Base-by-base conservation (phyloP, 495 filamentous ascomycete species). In the Penicillium psychrofluorescens region DNA sequence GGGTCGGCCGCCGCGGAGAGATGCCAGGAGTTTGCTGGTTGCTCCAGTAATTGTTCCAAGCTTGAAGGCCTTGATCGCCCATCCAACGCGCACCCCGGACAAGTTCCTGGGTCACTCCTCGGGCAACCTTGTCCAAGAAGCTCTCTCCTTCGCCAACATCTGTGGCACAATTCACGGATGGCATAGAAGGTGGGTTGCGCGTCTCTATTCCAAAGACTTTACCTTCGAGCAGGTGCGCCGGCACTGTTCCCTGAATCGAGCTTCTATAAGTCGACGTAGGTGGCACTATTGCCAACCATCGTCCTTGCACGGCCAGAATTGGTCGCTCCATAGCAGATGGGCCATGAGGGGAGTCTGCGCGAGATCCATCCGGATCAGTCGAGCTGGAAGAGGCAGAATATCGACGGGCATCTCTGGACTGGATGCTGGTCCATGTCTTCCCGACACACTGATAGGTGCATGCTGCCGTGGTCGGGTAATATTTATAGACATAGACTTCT, bases 21-120 rank as follows among this genome's bases (percentile, higher is more conserved):
- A 51, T 43, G 13, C 51, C 61, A 14, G 58, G 53, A 11, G 56
- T n/a, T 47, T 78, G 72, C 38, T 71, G 70, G 47, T 80, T 83
- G 44, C 84, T 86, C 85, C 87, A 92, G 62, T 97, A 96, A 52
- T 74, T 87, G 51, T 88, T 90, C 80, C 88, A 94, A 0, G 83
- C 84, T 52, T 94, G 88, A 49, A 84, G 74, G 6, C 90, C 85
- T 49, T 94, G 86, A 51, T 86, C 88, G 7, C 85, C 85, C 58
- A 92, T 80, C 84, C 86, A 95, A 48, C 81, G 84, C 13, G 88
- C 88, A 16, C 87, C 85, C 52, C 84, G 84, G 41, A 98, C 84
- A n/a, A 95, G 66, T 54, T 92, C 89, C 56, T 96, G 91, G 0
- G 92, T 85, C 2, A 89, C 86, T 56, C 90, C 88, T 51, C 90